Percentiles rank a stretch among this genome's conserved stretches.
These are phyloP conservation scores for Dendryphion nanum DNA, from an alignment of 2,329 filamentous ascomycete genomes.

Conservation along the genomic window DNA sequence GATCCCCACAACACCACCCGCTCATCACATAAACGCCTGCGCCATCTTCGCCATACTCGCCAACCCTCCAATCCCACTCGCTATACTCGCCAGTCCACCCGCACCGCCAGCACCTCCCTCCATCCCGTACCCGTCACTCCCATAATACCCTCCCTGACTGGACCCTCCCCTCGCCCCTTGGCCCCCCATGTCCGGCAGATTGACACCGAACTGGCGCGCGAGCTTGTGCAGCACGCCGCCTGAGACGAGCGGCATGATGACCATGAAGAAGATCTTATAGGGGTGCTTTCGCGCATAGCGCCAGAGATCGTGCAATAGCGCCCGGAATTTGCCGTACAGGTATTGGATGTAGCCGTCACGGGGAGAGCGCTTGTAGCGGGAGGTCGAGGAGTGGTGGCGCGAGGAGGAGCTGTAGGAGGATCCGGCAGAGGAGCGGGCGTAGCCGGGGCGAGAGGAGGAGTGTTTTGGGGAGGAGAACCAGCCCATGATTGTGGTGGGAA, in stretches of 20 bases:
- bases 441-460: conserved; percentile 28
- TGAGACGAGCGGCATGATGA: conserved; percentile 83
- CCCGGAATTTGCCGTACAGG: conserved; percentile 71
- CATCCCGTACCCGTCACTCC: conserved; percentile 44
- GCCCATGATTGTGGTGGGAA: conserved; percentile 24
- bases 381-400: conserved; percentile 53
- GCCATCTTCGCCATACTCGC: conserved; percentile 51
- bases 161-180: conserved; percentile 22
- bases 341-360: conserved; percentile 75
- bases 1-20: neutral
- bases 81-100: conserved; percentile 30
- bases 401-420: conserved; percentile 27
- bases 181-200: conserved; percentile 59
- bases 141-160: conserved; percentile 43
- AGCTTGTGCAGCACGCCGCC: conserved; percentile 79
- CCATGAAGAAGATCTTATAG: conserved; percentile 83
- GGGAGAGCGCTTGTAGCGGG: conserved; percentile 76
- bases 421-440: conserved; percentile 28
- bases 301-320: conserved; percentile 75
- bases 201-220: conserved; percentile 74
- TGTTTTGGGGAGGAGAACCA: conserved; percentile 33
- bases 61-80: conserved; percentile 46
- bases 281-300: conserved; percentile 82
- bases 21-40: conserved; percentile 51
- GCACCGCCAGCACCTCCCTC: conserved; percentile 33